phyloP scores from a whole-genome alignment of 2,329 filamentous ascomycete genomes.

The Furcasterigmium sp. region DNA sequence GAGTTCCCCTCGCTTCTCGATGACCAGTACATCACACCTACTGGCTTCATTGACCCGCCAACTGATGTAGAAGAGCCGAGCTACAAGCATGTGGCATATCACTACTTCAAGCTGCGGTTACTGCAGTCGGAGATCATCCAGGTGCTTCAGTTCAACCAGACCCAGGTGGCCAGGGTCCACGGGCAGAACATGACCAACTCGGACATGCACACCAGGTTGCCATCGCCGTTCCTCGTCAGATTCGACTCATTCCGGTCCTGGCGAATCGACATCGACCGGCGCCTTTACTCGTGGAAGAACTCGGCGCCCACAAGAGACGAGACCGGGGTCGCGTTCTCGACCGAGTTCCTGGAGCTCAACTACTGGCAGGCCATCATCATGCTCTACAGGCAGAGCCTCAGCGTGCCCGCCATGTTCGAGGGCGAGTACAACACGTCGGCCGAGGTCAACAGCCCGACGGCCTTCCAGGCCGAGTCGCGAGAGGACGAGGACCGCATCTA shows the following conservation, averaged over 20 bases:
- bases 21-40: conserved; percentile 79
- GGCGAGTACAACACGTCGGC: conserved; percentile 66
- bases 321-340: conserved; percentile 83
- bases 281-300: conserved; percentile 82
- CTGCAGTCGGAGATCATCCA: conserved; percentile 94
- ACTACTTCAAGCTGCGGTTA: conserved; percentile 84
- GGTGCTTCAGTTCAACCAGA: conserved; percentile 87
- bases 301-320: conserved; percentile 71
- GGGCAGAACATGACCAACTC: conserved; percentile 61
- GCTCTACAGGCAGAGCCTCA: conserved; percentile 86
- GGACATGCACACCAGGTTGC: conserved; percentile 72
- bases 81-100: conserved; percentile 86
- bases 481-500: conserved; percentile 91
- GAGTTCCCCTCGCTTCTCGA: conserved; percentile 88
- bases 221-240: conserved; percentile 77
- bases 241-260: conserved; percentile 85
- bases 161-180: conserved; percentile 66
- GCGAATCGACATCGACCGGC: conserved; percentile 80
- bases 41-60: conserved; percentile 62
- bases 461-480: conserved; percentile 58
- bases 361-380: conserved; percentile 98
- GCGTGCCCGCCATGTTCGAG: conserved; percentile 79
- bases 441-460: conserved; percentile 57
- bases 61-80: conserved; percentile 56
- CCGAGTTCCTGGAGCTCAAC: conserved; percentile 87